Percentiles rank a stretch among this genome's conserved stretches.
These are phyloP conservation scores for Ceratocystis cacaofunesta DNA, from an alignment of 2,329 filamentous ascomycete species.

Conservation along the genomic window DNA sequence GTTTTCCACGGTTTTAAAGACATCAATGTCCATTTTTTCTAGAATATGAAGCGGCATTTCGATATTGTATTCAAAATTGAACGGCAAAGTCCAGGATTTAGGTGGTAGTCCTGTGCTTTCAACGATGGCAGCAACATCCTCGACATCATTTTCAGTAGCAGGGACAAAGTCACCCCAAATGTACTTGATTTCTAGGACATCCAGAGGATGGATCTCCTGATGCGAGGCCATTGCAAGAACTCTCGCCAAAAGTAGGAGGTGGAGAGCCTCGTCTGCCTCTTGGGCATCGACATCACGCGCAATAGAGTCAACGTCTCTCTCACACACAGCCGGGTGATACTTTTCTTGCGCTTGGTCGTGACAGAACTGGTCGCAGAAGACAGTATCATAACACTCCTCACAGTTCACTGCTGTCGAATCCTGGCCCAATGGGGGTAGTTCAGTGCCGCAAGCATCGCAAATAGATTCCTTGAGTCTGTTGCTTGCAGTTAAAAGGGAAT, in stretches of 20 bases:
- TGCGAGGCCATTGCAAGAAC: slow-evolving; percentile 48
- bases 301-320: slow-evolving; percentile 50
- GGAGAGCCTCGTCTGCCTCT: slow-evolving; percentile 46
- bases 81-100: slow-evolving; percentile 54
- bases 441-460: slow-evolving; percentile 76
- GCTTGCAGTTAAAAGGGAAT: slow-evolving; percentile 75
- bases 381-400: slow-evolving; percentile 47
- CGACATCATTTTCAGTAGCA: slow-evolving; percentile 28
- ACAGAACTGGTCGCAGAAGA: slow-evolving; percentile 50
- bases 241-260: slow-evolving; percentile 47
- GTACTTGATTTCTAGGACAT: slow-evolving; percentile 50
- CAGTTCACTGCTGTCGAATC: slow-evolving; percentile 32
- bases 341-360: slow-evolving; percentile 40
- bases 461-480: slow-evolving; percentile 74
- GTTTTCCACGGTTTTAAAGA: slow-evolving; percentile 42
- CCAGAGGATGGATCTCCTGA: slow-evolving; percentile 45
- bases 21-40: slow-evolving; percentile 72
- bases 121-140: slow-evolving; percentile 6
- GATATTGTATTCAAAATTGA: slow-evolving; percentile 63
- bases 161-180: slow-evolving; percentile 55
- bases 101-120: slow-evolving; percentile 27
- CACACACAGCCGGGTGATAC: slow-evolving; percentile 52
- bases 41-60: slow-evolving; percentile 61
- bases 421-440: slow-evolving; percentile 30
- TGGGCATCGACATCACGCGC: slow-evolving; percentile 47